Conservation (phyloP, 129 eudicot species). For the Solidago caesia region DNA sequence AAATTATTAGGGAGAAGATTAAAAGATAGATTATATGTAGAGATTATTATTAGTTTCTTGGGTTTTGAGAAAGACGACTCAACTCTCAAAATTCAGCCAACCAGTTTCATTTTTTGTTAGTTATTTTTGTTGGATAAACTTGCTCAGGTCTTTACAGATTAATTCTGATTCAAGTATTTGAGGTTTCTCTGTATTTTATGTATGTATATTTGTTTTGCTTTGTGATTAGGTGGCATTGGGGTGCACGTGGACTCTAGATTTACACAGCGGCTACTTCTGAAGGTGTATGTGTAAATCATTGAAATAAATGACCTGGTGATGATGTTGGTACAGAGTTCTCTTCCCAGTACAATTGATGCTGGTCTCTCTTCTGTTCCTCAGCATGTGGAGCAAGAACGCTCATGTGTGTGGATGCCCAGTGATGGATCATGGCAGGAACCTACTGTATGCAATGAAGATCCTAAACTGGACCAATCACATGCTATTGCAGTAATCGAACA, state of each 20-base stretch:
- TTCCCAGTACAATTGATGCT: slow-evolving; percentile 39
- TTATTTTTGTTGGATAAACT: neutral
- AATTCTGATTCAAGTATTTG: neutral
- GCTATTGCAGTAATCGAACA: slow-evolving; percentile 8
- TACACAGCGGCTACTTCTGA: slow-evolving; percentile 3
- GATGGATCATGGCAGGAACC: slow-evolving; percentile 33
- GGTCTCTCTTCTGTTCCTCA: slow-evolving; percentile 27
- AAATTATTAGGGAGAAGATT: neutral
- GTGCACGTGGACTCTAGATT: neutral
- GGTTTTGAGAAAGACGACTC: neutral
- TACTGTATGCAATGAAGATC: neutral
- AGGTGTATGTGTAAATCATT: neutral
- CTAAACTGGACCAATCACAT: slow-evolving; percentile 13
- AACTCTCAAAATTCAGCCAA: neutral
- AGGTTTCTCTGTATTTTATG: neutral
- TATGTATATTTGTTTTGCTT: neutral
- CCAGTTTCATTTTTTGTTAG: neutral
- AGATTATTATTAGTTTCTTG: neutral
- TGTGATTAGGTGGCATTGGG: slow-evolving; percentile 27
- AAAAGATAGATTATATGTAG: neutral
- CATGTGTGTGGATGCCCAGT: slow-evolving; percentile 33
- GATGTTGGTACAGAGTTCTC: slow-evolving; percentile 46
- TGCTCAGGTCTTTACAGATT: neutral
- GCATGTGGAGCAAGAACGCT: slow-evolving; percentile 32
- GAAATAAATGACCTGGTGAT: slow-evolving; percentile 21